Base-by-base conservation (phyloP, 2,329 filamentous ascomycete genomes). In the Ascochyta rabiei region DNA sequence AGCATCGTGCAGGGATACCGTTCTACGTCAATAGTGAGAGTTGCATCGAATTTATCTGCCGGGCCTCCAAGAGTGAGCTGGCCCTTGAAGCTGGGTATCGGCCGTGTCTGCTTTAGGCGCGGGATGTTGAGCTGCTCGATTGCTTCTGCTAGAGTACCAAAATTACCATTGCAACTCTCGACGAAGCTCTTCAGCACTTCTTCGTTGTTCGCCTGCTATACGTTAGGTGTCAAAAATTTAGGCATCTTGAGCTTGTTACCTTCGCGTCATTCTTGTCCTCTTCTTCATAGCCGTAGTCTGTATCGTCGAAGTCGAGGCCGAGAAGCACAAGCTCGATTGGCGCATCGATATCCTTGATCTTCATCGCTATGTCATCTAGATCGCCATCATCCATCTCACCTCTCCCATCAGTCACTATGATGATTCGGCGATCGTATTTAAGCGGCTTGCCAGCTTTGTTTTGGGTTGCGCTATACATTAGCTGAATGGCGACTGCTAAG, bases 221-320 rank as follows among this genome's bases (percentile, higher is more conserved):
- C 39, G 24, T 71, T 28, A 69, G 70, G 40, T 48, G n/a, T 13
- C 28, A 24, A 16, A 15, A 13, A 28, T 13, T 15, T 16, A 19
- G 13, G 5, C 30, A 28, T 30, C 31, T 45, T 6, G 15, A 30
- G 2, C 3, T 15, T 7, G 3, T 48, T 68, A 88, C 87, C 81
- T 98, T 98, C 46, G 75, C 72, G 0, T 73, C 62, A 16, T 87
- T 78, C 72, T 99, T 99, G 61, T 89, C 85, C 73, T 97, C 92
- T 76, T 98, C 93, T 73, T 96, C 96, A 71, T 91, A 90, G 37
- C 93, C 93, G 69, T 89, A 96, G 2, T 96, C 92, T 1, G 85
- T 72, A 72, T 97, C 92, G 70, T 99, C 92, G 74, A 99, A 98
- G 72, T 99, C 95, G 16, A 96, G 85, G 13, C 95, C 95, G 48